phyloP scores from a whole-genome alignment of 805 yeast genomes.

The Ogataea chonburiensis region DNA sequence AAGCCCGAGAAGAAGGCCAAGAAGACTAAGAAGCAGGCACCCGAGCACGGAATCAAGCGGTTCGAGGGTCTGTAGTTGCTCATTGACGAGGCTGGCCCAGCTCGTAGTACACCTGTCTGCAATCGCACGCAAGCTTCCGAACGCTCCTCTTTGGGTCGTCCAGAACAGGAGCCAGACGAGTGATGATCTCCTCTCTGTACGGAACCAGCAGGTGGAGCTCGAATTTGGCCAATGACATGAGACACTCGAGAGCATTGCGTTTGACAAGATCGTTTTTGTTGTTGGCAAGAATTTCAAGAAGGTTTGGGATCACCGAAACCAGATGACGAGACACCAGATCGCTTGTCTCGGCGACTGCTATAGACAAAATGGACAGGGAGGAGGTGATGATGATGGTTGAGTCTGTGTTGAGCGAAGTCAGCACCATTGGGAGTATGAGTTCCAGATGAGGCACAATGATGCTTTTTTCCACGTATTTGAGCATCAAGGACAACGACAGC shows the following conservation, averaged over 20 bases:
- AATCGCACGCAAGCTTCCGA: conserved; percentile 72
- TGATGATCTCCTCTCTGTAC: conserved; percentile 49
- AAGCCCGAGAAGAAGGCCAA: conserved; percentile 27
- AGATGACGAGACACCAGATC: conserved; percentile 53
- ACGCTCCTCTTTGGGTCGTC: conserved; percentile 76
- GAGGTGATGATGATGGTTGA: conserved; percentile 26
- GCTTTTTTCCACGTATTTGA: conserved; percentile 61
- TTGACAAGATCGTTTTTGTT: conserved; percentile 46
- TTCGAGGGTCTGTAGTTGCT: conserved; percentile 54
- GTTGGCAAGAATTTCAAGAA: conserved; percentile 40
- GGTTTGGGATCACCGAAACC: conserved; percentile 52
- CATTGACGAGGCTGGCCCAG: conserved; percentile 31
- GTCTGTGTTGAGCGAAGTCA: conserved; percentile 50
- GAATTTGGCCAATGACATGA: conserved; percentile 48
- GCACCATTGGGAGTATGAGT: conserved; percentile 65
- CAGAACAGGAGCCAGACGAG: conserved; percentile 48
- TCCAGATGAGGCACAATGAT: conserved; percentile 65
- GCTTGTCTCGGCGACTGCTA: conserved; percentile 52
- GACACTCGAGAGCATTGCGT: conserved; percentile 53
- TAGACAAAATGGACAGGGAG: conserved; percentile 26
- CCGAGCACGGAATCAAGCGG: conserved; percentile 62
- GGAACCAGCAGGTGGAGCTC: conserved; percentile 46
- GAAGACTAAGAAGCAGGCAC: conserved; percentile 45
- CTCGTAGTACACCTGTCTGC: conserved; percentile 76
- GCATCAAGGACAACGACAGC: conserved; percentile 62